Evolutionary conservation across 1,284 basidiomycete species (phyloP).

Genomic region (Sanghuangporus weigelae): DNA sequence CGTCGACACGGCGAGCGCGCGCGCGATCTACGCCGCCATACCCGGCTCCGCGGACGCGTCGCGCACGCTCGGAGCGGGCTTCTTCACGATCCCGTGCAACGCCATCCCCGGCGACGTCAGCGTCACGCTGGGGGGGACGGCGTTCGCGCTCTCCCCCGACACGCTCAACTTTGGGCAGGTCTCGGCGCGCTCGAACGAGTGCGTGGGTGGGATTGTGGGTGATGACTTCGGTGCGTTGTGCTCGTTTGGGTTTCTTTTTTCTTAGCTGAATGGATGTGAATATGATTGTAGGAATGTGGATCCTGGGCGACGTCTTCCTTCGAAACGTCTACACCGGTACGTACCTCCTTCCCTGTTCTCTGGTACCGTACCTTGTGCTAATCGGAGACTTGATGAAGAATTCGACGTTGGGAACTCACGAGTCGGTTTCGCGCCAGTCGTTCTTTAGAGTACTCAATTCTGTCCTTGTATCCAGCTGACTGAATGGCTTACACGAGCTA

Average conservation of each 20-base stretch:
- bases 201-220: constrained; percentile 20
- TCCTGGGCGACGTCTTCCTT: constrained; percentile 22
- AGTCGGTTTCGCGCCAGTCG: neutral
- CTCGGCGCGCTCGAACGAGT: constrained; percentile 19
- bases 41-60: constrained; percentile 30
- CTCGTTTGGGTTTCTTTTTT: too few relatives aligned
- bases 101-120: constrained; percentile 13
- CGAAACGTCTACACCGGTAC: constrained; percentile 22
- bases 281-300: constrained; percentile 15
- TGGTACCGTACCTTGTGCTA: too few relatives aligned
- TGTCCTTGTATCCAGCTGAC: neutral
- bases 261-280: neutral
- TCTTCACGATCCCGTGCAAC: constrained; percentile 21
- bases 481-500: too few relatives aligned
- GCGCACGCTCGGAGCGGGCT: constrained; percentile 20
- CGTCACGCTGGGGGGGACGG: constrained; percentile 21
- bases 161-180: constrained; percentile 23
- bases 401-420: constrained; percentile 18
- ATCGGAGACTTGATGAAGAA: neutral
- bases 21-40: constrained; percentile 40
- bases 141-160: constrained; percentile 16
- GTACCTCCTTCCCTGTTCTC: neutral
- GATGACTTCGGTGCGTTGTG: constrained; percentile 13
- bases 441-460: neutral
- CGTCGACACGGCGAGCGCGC: constrained; percentile 40